Evolutionary conservation across 805 yeast species (phyloP), one percentile per base, ranked within the genome.

Genomic region (Nakazawaea peltata): DNA sequence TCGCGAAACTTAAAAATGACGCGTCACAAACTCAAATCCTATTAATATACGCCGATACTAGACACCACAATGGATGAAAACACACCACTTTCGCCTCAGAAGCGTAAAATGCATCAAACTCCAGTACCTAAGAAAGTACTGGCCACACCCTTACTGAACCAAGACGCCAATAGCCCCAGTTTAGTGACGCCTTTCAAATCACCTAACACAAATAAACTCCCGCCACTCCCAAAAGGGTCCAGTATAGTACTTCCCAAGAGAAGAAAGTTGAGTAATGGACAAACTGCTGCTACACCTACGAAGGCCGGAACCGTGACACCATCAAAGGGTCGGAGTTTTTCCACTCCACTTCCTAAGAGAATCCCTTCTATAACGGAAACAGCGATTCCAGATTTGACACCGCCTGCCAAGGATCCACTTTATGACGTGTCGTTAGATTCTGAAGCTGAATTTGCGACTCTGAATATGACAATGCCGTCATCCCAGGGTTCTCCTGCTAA

Each of bases 371-470:
- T 37, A 14, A 28, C 22, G 12, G 33, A 32, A 16, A 37, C 40
- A 6, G 36, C 40, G 14, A 32, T 37, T 12, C 40, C 40, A 3
- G 33, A 37, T 17, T 32, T 37, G 33, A 37, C 40, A 14, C 40
- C 40, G 6, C 40, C 40, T 10, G 21, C 36, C 12, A 21, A 29
- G 5, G 15, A 27, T 12, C 13, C 30, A 4, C 8, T n/a, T 12
- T n/a, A 31, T 25, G 28, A 32, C 7, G n/a, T 18, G 8, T 37
- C 36, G 4, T 32, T 32, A 19, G 28, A 30, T 13, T 22, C 24
- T 11, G 11, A 22, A 9, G 14, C 28, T 11, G 7, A 6, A 7
- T 25, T 18, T 4, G 10, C 33, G n/a, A 16, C 33, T 13, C 11
- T 22, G 13, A 9, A 17, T 13, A 26, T 16, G 25, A 23, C 32